Conservation (phyloP, 768 basidiomycete species). For the Lentinus tigrinus region DNA sequence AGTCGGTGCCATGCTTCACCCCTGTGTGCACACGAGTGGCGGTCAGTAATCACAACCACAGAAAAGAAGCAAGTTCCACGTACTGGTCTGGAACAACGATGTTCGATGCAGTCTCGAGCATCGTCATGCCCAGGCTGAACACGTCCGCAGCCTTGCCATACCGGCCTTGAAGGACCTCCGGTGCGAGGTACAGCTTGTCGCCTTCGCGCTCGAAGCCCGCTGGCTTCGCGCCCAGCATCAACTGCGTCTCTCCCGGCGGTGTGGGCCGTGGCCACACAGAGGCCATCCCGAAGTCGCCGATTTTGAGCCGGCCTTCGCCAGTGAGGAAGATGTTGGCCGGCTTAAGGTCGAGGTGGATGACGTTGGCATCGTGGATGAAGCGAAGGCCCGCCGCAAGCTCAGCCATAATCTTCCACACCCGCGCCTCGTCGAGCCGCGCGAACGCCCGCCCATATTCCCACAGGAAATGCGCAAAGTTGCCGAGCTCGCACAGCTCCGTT, state of each 20-base stretch:
- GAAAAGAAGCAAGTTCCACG: conserved; percentile 36
- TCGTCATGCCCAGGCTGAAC: conserved; percentile 95
- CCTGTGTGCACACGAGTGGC: conserved; percentile 42
- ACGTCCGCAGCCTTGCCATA: conserved; percentile 96
- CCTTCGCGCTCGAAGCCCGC: conserved; percentile 87
- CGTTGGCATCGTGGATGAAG: conserved; percentile 85
- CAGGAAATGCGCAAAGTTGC: conserved; percentile 88
- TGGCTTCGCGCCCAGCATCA: conserved; percentile 15
- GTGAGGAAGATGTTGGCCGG: conserved; percentile 96
- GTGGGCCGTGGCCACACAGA: conserved; percentile 78
- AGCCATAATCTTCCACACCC: conserved; percentile 93
- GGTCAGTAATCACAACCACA: conserved; percentile 13
- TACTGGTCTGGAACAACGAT: conserved; percentile 96
- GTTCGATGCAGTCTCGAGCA: conserved; percentile 93
- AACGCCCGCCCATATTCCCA: conserved; percentile 86
- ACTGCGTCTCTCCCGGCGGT: conserved; percentile 29
- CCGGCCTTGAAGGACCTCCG: conserved; percentile 87
- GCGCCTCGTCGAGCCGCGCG: conserved; percentile 84
- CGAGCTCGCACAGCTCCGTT: conserved; percentile 91
- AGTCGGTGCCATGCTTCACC: conserved; percentile 94
- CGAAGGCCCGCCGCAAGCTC: conserved; percentile 86
- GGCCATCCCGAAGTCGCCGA: conserved; percentile 99
- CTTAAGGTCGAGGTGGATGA: conserved; percentile 96
- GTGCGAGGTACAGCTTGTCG: conserved; percentile 95
- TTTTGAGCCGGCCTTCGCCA: conserved; percentile 83